These are phyloP conservation scores for Jatropha podagrica DNA, from an alignment of 441 rosid genomes.

Conservation along the genomic window DNA sequence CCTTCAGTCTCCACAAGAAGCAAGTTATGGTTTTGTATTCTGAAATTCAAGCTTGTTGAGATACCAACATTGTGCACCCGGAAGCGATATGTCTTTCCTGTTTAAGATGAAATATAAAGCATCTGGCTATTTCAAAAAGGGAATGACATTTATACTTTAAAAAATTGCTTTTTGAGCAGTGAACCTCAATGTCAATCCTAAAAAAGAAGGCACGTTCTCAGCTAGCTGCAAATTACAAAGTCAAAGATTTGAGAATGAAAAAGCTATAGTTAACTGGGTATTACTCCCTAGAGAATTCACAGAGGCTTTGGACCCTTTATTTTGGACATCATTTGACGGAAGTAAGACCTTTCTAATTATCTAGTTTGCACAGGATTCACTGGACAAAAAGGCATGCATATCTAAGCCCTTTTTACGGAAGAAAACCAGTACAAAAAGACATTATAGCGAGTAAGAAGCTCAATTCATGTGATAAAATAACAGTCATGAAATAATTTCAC, in stretches of 20 bases:
- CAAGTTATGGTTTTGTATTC: constrained; percentile 82
- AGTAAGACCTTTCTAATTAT: neutral
- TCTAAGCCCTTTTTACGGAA: neutral
- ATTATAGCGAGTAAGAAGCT: neutral
- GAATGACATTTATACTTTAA: neutral
- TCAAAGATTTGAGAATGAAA: neutral
- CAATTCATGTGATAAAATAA: neutral
- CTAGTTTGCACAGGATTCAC: neutral
- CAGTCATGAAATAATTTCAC: neutral
- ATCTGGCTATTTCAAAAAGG: neutral
- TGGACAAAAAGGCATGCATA: neutral
- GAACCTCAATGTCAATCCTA: neutral
- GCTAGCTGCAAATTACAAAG: neutral
- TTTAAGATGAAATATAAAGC: constrained; percentile 22
- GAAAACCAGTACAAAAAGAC: neutral
- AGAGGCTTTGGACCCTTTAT: neutral
- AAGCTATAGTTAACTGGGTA: neutral
- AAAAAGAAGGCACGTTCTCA: neutral
- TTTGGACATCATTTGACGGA: neutral
- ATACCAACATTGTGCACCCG: constrained; percentile 85
- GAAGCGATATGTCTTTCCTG: constrained; percentile 79
- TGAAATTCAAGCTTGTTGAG: constrained; percentile 80
- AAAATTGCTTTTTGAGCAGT: neutral
- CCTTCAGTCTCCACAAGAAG: constrained; percentile 94
- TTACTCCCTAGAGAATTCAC: neutral